These are phyloP conservation scores for Colletotrichum sp. DNA, from an alignment of 2,329 filamentous ascomycete genomes.

Conservation along the genomic window DNA sequence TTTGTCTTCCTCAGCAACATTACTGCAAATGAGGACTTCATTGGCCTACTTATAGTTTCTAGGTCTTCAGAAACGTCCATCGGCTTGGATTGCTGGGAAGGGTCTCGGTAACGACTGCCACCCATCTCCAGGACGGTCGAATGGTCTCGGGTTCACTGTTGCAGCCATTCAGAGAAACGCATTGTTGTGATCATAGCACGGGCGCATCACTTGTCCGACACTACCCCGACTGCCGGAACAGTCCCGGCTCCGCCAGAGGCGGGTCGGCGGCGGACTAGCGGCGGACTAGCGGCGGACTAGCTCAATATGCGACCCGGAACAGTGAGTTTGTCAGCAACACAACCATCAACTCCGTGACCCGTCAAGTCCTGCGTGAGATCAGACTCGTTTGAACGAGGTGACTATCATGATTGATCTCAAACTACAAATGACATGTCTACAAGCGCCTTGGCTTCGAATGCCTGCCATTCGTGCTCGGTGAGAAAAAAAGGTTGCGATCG, in stretches of 20 bases:
- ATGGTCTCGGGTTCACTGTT: background rate
- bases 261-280: background rate
- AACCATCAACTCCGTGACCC: background rate
- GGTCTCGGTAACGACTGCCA: background rate
- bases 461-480: background rate
- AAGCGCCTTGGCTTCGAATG: background rate
- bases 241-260: background rate
- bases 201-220: background rate
- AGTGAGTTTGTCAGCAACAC: background rate
- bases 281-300: background rate
- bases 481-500: background rate
- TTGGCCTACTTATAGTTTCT: background rate
- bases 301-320: background rate
- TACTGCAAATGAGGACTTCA: background rate
- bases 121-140: background rate
- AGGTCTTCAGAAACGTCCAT: background rate
- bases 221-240: background rate
- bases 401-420: background rate
- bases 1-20: background rate
- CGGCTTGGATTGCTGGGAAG: background rate
- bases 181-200: background rate
- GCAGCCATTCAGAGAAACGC: background rate
- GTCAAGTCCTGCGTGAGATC: background rate
- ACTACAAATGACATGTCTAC: rapidly evolving
- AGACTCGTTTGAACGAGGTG: background rate